Evolutionary conservation across 352 stramenopile species (phyloP), one percentile per base, ranked within the genome.

Genomic region (Globisporangium orthogonon): DNA sequence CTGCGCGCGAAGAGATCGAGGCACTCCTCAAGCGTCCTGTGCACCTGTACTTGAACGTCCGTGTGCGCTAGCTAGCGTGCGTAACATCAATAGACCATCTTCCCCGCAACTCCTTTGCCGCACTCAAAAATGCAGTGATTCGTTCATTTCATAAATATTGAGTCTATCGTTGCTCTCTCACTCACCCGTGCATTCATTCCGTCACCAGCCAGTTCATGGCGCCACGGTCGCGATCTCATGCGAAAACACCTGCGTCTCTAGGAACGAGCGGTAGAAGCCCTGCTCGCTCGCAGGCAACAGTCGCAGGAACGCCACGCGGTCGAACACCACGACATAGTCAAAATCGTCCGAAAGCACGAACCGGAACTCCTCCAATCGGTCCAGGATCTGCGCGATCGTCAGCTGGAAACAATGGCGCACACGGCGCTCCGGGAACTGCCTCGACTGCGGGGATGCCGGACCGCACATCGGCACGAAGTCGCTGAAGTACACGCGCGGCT

Each of bases 261-360:
- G 62, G 60, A 94, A 94, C 52, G 59, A 75, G 54, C 76, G 78
- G 60, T 83, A 94, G 54, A 94, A 94, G 7, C 61, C 65, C 51
- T 78, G 68, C 39, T 91, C 80, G n/a, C 67, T 60, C 5, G 69
- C 29, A 3, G 74, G 76, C 41, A 89, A 57, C n/a, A 61, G 65
- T 39, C 65, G 73, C 44, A 91, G 54, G 62, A 90, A 94, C 5
- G 73, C 76, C 11, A 86, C 66, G 31, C 76, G 81, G 54, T 94
- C 84, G 60, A 94, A 94, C 47, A 94, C 84, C 41, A 94, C 84
- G 30, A 91, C 81, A 50, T 81, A 89, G 67, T 94, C 84, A 53
- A 91, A 91, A 61, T 94, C 84, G 59, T 94, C 84, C 49, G 84
- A 91, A 29, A 94, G 66, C 58, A 91, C 81, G 56, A 91, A 94